Conservation (phyloP, 306 rosid genomes). For the Cicer arietinum region DNA sequence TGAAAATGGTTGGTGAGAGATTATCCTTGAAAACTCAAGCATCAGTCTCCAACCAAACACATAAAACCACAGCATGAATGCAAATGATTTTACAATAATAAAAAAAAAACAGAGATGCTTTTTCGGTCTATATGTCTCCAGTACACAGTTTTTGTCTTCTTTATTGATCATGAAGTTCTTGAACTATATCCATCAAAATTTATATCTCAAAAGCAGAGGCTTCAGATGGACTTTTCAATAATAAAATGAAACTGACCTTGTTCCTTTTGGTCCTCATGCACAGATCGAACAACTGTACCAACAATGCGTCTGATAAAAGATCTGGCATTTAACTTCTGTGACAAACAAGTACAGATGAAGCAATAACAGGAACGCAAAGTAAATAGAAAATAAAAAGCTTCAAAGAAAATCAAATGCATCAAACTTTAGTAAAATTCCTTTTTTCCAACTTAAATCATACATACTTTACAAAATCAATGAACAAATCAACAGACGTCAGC, state of each 20-base stretch:
- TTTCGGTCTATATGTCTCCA: neutral
- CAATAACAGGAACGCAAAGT: neutral
- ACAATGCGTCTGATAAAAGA: constrained; percentile 85
- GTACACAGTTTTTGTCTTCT: constrained; percentile 16
- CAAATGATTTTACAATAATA: neutral
- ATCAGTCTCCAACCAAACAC: constrained; percentile 6
- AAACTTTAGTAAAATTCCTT: neutral
- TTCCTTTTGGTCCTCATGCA: constrained; percentile 90
- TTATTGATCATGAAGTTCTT: constrained; percentile 20
- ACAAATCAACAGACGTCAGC: neutral
- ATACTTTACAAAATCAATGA: neutral
- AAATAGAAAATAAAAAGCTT: constrained; percentile 9
- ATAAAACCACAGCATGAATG: constrained; percentile 2
- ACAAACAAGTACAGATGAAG: constrained; percentile 41
- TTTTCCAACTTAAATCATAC: constrained; percentile 1
- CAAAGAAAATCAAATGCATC: constrained; percentile 7
- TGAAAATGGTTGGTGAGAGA: constrained; percentile 3
- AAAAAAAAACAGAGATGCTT: neutral
- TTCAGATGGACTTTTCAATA: constrained; percentile 19
- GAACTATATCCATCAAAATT: neutral
- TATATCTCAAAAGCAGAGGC: constrained; percentile 15
- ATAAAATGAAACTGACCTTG: constrained; percentile 64
- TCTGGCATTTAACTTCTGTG: constrained; percentile 78
- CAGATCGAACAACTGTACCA: constrained; percentile 94
- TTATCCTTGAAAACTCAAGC: constrained; percentile 14